Percentiles rank a stretch among this genome's conserved stretches.
phyloP scores from a whole-genome alignment of 495 filamentous ascomycete species.

The Penicillium tannophilum region DNA sequence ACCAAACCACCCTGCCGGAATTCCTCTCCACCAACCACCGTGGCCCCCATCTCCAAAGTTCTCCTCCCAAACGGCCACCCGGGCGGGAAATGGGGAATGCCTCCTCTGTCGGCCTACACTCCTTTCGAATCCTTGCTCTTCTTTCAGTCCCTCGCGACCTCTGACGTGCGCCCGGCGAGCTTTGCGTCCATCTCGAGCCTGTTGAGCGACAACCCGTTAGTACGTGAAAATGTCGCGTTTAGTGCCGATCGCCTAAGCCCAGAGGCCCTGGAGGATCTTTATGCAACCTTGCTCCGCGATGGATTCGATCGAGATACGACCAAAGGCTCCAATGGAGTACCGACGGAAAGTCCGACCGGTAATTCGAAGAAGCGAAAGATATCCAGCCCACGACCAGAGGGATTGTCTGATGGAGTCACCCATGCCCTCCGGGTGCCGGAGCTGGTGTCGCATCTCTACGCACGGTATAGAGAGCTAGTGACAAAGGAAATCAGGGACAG shows the following conservation, averaged over 20 bases:
- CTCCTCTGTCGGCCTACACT: constrained; percentile 68
- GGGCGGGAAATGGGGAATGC: constrained; percentile 54
- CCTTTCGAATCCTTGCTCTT: constrained; percentile 87
- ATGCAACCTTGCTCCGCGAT: constrained; percentile 73
- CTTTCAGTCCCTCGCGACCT: constrained; percentile 76
- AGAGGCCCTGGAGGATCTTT: constrained; percentile 76
- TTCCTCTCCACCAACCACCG: constrained; percentile 26
- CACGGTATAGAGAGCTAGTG: constrained; percentile 67
- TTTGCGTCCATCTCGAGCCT: constrained; percentile 75
- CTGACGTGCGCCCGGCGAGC: constrained; percentile 62
- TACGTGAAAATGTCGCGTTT: constrained; percentile 68
- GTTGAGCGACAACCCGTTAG: constrained; percentile 67
- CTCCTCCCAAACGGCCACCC: constrained; percentile 45
- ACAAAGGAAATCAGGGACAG: constrained; percentile 71
- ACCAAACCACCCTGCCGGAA: constrained; percentile 12
- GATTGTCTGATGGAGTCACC: constrained; percentile 60
- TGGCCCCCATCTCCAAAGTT: constrained; percentile 46
- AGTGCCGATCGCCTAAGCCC: constrained; percentile 73
- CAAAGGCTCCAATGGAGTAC: constrained; percentile 29
- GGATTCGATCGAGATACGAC: constrained; percentile 51
- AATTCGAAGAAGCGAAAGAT: constrained; percentile 75
- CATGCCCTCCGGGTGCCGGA: constrained; percentile 67
- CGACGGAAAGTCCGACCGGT: constrained; percentile 29
- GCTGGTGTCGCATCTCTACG: constrained; percentile 72
- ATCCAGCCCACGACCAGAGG: constrained; percentile 59